A percentile compares a stretch with the other conserved stretches of the same genome.
Conservation (phyloP, 257 asterid species). For the Vinca minor region DNA sequence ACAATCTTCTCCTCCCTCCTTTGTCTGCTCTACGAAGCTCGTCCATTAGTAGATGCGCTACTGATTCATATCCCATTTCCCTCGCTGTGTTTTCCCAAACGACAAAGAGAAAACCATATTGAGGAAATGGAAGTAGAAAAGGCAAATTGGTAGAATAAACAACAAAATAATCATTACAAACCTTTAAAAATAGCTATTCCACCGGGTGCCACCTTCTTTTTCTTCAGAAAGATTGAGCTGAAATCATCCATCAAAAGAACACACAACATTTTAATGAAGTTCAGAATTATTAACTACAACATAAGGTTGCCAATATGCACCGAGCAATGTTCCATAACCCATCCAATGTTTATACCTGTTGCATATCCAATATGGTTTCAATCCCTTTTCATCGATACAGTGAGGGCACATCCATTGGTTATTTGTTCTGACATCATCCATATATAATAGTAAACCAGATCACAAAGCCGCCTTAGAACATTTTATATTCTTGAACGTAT, state of each 20-base stretch:
- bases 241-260: conserved; percentile 12
- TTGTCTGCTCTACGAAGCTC: conserved; percentile 41
- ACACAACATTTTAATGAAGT: conserved; percentile 4
- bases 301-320: neutral
- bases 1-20: conserved; percentile 59
- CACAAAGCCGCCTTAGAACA: neutral
- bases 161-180: conserved; percentile 16
- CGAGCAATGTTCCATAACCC: neutral
- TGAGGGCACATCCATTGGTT: conserved; percentile 78
- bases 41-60: conserved; percentile 70
- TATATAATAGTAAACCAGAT: conserved; percentile 26
- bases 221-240: conserved; percentile 73
- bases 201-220: conserved; percentile 66
- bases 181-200: conserved; percentile 77
- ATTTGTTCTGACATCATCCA: conserved; percentile 63
- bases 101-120: neutral
- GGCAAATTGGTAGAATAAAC: neutral
- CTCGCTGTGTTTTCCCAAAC: conserved; percentile 30
- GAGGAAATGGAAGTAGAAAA: neutral
- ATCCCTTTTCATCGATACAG: conserved; percentile 55
- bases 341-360: conserved; percentile 46
- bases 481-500: neutral
- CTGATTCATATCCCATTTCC: conserved; percentile 79
- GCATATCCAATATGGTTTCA: conserved; percentile 77
- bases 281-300: neutral